These are phyloP conservation scores for Beauveria scarabaeidicola DNA, from an alignment of 2,329 filamentous ascomycete genomes.

Conservation along the genomic window DNA sequence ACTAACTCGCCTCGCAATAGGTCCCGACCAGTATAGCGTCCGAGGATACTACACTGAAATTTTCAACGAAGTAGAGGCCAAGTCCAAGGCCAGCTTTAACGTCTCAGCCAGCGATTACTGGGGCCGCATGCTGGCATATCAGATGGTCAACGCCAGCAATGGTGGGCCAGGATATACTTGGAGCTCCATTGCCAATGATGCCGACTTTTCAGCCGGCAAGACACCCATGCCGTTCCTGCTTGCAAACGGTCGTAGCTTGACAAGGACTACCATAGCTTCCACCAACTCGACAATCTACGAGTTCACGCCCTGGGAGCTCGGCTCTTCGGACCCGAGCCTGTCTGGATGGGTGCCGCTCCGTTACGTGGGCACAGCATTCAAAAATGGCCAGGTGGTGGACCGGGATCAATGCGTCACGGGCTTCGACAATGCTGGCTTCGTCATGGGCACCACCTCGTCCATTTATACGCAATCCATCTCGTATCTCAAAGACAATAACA, in stretches of 20 bases:
- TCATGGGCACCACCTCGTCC: constrained; percentile 79
- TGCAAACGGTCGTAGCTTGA: constrained; percentile 57
- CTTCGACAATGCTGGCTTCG: constrained; percentile 72
- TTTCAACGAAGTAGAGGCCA: constrained; percentile 47
- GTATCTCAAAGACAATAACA: constrained; percentile 35
- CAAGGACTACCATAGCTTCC: constrained; percentile 42
- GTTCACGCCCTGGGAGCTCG: constrained; percentile 73
- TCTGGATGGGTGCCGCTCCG: constrained; percentile 62
- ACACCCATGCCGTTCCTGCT: constrained; percentile 68
- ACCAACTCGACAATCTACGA: constrained; percentile 70
- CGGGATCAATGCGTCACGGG: constrained; percentile 60
- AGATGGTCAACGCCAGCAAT: constrained; percentile 62
- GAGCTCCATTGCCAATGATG: constrained; percentile 50
- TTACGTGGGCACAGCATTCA: constrained; percentile 67
- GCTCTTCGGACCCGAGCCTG: constrained; percentile 64
- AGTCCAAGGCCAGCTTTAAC: constrained; percentile 51
- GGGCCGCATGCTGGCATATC: constrained; percentile 67
- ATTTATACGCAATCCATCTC: constrained; percentile 76
- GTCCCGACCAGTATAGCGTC: constrained; percentile 18
- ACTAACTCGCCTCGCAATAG: constrained; percentile 24
- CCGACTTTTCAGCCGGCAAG: constrained; percentile 53
- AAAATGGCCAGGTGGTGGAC: constrained; percentile 47
- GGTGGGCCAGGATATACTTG: constrained; percentile 71
- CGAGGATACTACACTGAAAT: constrained; percentile 53
- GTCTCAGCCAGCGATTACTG: constrained; percentile 73